phyloP scores from a whole-genome alignment of 148 eudicot genomes.

The Pouteria glomerata region DNA sequence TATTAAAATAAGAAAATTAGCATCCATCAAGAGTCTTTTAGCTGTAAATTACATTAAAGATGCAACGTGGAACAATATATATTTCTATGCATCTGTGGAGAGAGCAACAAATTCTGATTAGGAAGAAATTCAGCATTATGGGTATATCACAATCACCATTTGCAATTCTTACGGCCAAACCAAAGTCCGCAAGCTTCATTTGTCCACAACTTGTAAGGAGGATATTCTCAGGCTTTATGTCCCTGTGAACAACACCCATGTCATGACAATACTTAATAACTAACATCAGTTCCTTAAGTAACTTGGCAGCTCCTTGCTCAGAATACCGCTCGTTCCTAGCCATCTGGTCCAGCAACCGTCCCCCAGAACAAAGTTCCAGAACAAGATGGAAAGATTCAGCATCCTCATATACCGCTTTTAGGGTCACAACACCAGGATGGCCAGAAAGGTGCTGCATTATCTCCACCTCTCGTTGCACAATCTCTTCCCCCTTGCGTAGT shows the following conservation, averaged over 20 bases:
- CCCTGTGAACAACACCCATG: slow-evolving; percentile 79
- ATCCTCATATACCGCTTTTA: slow-evolving; percentile 71
- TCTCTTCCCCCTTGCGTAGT: slow-evolving; percentile 45
- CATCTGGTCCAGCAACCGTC: slow-evolving; percentile 70
- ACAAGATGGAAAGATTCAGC: slow-evolving; percentile 52
- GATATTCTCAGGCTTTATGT: slow-evolving; percentile 71
- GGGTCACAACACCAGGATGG: slow-evolving; percentile 44
- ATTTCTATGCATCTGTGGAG: not conserved
- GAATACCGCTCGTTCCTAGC: slow-evolving; percentile 43
- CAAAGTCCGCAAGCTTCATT: slow-evolving; percentile 77
- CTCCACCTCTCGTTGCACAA: slow-evolving; percentile 57
- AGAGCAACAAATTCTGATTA: not conserved
- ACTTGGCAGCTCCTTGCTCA: slow-evolving; percentile 54
- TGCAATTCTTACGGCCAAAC: slow-evolving; percentile 50
- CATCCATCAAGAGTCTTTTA: not conserved
- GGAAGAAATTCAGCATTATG: not conserved
- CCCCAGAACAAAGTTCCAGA: slow-evolving; percentile 74
- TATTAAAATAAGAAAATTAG: not conserved
- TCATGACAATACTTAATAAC: slow-evolving; percentile 73
- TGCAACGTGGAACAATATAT: not conserved
- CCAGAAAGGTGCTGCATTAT: slow-evolving; percentile 60
- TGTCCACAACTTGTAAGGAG: slow-evolving; percentile 55
- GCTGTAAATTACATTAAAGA: not conserved
- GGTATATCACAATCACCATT: slow-evolving; percentile 23
- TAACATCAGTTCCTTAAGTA: slow-evolving; percentile 52